These are phyloP conservation scores for Periconia sp. DNA, from an alignment of 2,329 filamentous ascomycete genomes.

Conservation along the genomic window DNA sequence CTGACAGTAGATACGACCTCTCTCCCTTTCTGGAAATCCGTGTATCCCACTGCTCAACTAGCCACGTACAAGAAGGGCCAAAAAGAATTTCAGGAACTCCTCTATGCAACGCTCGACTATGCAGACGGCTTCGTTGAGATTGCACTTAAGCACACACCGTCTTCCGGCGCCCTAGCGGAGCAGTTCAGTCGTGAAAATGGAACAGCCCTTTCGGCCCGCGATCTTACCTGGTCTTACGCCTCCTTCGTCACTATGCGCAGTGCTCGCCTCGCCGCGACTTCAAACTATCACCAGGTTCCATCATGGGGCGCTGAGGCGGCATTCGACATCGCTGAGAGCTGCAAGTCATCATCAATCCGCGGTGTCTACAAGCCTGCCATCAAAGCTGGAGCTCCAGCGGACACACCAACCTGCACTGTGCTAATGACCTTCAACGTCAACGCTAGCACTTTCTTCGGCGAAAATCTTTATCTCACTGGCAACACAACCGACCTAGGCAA, in stretches of 20 bases:
- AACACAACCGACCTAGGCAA: slow-evolving; percentile 48
- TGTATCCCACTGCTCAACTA: slow-evolving; percentile 62
- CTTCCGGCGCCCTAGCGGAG: slow-evolving; percentile 68
- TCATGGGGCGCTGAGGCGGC: slow-evolving; percentile 60
- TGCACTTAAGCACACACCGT: slow-evolving; percentile 54
- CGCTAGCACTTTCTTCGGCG: slow-evolving; percentile 55
- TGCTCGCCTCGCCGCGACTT: slow-evolving; percentile 59
- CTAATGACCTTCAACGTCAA: slow-evolving; percentile 52
- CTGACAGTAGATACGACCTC: slow-evolving; percentile 69
- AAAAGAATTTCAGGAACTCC: slow-evolving; percentile 58
- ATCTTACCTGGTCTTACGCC: slow-evolving; percentile 76
- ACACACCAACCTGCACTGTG: slow-evolving; percentile 23
- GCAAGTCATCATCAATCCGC: slow-evolving; percentile 47
- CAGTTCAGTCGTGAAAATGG: slow-evolving; percentile 63
- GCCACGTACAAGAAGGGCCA: slow-evolving; percentile 69
- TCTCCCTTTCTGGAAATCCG: slow-evolving; percentile 72
- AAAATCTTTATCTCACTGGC: slow-evolving; percentile 53
- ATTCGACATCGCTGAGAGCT: slow-evolving; percentile 56
- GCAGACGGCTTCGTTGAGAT: slow-evolving; percentile 61
- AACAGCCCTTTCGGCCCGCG: slow-evolving; percentile 64
- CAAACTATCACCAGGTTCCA: slow-evolving; percentile 54
- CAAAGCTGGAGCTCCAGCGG: slow-evolving; percentile 20
- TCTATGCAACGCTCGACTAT: slow-evolving; percentile 66
- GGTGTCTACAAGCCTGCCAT: slow-evolving; percentile 21
- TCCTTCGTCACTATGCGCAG: slow-evolving; percentile 67